Percentiles rank a stretch among this genome's conserved stretches.
Conservation (phyloP, 106 monocot species). For the Dendrobium chrysotoxum region DNA sequence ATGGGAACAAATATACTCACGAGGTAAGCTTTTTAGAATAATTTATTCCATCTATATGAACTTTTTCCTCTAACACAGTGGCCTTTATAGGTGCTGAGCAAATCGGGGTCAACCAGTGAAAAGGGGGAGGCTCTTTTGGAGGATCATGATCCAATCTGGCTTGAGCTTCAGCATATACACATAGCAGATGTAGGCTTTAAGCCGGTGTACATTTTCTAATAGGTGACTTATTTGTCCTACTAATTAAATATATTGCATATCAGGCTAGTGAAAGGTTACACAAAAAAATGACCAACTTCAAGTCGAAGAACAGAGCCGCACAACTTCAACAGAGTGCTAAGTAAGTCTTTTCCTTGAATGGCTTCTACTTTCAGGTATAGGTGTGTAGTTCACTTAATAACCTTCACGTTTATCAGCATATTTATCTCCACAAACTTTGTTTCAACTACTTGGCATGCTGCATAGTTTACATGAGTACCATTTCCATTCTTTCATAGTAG, state of each 20-base stretch:
- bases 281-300: constrained; percentile 66
- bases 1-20: constrained; percentile 60
- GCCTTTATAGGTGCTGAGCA: constrained; percentile 28
- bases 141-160: constrained; percentile 74
- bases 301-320: constrained; percentile 73
- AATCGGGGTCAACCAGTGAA: constrained; percentile 36
- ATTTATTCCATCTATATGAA: background rate
- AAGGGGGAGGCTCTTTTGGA: constrained; percentile 60
- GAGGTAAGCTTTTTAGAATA: constrained; percentile 33
- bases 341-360: constrained; percentile 16
- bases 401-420: background rate
- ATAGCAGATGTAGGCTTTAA: constrained; percentile 67
- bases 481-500: background rate
- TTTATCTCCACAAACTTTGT: background rate
- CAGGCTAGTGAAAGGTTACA: constrained; percentile 78
- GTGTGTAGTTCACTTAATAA: background rate
- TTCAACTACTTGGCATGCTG: background rate
- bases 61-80: background rate
- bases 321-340: constrained; percentile 46
- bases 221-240: constrained; percentile 4
- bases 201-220: background rate
- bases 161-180: constrained; percentile 77
- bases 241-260: background rate
- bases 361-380: background rate
- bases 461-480: background rate